phyloP scores from a whole-genome alignment of 2,329 filamentous ascomycete genomes.

The Epichloe typhina region DNA sequence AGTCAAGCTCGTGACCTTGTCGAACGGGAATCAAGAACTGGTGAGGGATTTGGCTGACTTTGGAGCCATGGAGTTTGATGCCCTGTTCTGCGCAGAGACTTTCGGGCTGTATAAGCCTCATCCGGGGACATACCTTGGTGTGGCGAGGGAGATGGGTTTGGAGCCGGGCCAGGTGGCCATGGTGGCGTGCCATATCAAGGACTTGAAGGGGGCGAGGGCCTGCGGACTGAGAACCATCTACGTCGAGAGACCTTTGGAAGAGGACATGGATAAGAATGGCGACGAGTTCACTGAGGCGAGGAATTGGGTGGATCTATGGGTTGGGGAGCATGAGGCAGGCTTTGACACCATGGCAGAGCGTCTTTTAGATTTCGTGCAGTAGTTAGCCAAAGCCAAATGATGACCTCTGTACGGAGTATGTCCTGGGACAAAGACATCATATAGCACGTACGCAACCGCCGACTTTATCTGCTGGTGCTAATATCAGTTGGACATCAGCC shows the following conservation, averaged over 20 bases:
- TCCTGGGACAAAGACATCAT: background rate
- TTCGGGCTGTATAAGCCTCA: conserved; percentile 67
- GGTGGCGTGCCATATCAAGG: conserved; percentile 63
- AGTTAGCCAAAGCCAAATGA: background rate
- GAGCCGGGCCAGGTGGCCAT: conserved; percentile 52
- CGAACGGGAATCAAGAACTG: conserved; percentile 60
- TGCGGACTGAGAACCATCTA: conserved; percentile 60
- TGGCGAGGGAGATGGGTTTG: conserved; percentile 43
- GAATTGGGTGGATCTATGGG: conserved; percentile 27
- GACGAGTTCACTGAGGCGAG: conserved; percentile 38
- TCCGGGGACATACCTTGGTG: conserved; percentile 54
- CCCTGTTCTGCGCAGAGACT: conserved; percentile 52
- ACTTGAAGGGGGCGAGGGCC: conserved; percentile 51
- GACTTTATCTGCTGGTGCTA: too few relatives aligned
- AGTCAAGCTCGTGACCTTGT: conserved; percentile 52
- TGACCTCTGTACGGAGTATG: background rate
- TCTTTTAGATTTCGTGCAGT: conserved; percentile 11
- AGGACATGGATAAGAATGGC: conserved; percentile 41
- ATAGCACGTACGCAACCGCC: too few relatives aligned
- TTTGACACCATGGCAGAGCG: conserved; percentile 17
- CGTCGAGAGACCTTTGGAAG: conserved; percentile 55
- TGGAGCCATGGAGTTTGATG: conserved; percentile 47
- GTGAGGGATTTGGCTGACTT: conserved; percentile 49
- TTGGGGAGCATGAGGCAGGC: conserved; percentile 19
- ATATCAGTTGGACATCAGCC: too few relatives aligned